phyloP scores from a whole-genome alignment of 495 filamentous ascomycete species.

The Bacidia gigantensis region DNA sequence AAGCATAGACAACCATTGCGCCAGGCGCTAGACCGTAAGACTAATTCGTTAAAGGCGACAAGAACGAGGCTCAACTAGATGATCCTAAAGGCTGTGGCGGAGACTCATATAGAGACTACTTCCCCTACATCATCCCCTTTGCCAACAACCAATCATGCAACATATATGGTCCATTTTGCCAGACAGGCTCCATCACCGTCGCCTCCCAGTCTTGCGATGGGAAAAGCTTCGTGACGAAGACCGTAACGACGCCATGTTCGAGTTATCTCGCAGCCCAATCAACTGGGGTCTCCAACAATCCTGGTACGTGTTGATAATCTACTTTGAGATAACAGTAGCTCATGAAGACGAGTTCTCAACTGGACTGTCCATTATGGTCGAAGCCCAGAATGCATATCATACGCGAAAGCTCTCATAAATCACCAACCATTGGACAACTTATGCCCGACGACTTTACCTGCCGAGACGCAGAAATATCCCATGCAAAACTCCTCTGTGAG shows the following conservation, averaged over 20 bases:
- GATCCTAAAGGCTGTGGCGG: background rate
- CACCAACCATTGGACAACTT: background rate
- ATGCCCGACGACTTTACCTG: too few relatives aligned
- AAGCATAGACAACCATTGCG: background rate
- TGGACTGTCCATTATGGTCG: background rate
- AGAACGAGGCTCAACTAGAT: background rate
- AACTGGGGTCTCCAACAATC: background rate
- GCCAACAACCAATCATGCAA: background rate
- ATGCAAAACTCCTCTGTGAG: too few relatives aligned
- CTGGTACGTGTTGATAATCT: background rate
- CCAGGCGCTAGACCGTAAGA: too few relatives aligned
- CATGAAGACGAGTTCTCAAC: background rate
- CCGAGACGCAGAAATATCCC: too few relatives aligned
- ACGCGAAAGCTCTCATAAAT: background rate
- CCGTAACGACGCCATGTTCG: constrained; percentile 1
- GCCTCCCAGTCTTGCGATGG: background rate
- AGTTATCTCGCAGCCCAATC: constrained; percentile 4
- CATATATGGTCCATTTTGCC: constrained; percentile 8
- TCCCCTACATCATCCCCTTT: constrained; percentile 7
- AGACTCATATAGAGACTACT: background rate
- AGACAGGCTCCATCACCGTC: constrained; percentile 7
- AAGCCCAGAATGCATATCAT: background rate
- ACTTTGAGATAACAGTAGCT: background rate
- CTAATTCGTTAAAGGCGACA: background rate
- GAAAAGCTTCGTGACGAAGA: background rate